Evolutionary conservation across 305 asterid genomes (phyloP).

Genomic region (Nicotiana rustica): DNA sequence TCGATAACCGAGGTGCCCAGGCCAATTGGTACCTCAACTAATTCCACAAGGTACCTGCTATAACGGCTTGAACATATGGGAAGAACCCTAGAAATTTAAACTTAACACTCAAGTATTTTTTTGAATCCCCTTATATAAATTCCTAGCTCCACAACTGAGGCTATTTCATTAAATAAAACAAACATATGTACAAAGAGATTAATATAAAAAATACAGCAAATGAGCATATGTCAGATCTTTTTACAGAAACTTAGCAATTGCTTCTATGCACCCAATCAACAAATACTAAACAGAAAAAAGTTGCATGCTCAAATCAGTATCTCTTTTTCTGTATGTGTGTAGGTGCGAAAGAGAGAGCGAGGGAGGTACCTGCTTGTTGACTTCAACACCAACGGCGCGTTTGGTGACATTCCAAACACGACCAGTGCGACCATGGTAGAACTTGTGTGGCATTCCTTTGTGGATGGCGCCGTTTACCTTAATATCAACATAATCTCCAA

Average conservation of each 20-base stretch:
- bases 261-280: slow-evolving; percentile 18
- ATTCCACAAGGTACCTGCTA: too few relatives aligned
- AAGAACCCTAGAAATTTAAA: too few relatives aligned
- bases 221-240: not conserved
- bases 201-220: not conserved
- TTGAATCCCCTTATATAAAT: not conserved
- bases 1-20: too few relatives aligned
- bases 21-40: too few relatives aligned
- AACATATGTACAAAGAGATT: not conserved
- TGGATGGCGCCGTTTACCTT: slow-evolving; percentile 56
- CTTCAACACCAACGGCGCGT: slow-evolving; percentile 83
- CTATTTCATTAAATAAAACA: not conserved
- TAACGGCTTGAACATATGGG: too few relatives aligned
- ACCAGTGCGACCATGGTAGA: slow-evolving; percentile 88
- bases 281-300: not conserved
- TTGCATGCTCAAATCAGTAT: too few relatives aligned
- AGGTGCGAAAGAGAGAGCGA: not conserved
- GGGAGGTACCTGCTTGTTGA: slow-evolving; percentile 71
- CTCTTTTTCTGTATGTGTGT: not conserved
- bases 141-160: too few relatives aligned
- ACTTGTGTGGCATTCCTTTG: slow-evolving; percentile 91
- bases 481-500: slow-evolving; percentile 50
- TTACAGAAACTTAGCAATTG: not conserved
- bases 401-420: slow-evolving; percentile 89
- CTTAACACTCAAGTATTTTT: not conserved